A percentile compares a stretch with the other conserved stretches of the same genome.
These are phyloP conservation scores for Leptographium wingfieldii DNA, from an alignment of 2,329 filamentous ascomycete genomes.

Conservation along the genomic window DNA sequence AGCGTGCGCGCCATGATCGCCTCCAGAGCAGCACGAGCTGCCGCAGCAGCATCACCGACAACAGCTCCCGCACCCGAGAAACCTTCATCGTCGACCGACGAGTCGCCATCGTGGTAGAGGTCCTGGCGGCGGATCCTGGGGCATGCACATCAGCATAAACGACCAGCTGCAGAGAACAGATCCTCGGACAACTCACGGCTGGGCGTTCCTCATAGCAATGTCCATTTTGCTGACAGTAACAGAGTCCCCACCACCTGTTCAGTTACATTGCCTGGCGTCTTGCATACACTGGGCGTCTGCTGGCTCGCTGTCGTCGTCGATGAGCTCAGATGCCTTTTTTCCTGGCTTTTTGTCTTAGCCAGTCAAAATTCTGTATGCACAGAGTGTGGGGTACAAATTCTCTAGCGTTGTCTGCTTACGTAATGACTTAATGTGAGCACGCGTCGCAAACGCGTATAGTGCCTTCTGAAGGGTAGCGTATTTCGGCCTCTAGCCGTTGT, in stretches of 20 bases:
- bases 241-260: background rate
- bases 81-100: background rate
- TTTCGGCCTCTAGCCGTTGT: background rate
- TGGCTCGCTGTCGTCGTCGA: background rate
- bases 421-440: background rate
- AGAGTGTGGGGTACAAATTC: background rate
- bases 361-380: background rate
- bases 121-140: constrained; percentile 10
- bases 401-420: background rate
- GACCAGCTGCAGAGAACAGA: background rate
- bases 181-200: background rate
- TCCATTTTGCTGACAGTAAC: background rate
- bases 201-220: constrained; percentile 1
- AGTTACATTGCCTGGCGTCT: background rate
- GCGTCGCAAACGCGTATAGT: constrained; percentile 4
- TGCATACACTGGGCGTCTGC: background rate
- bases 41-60: background rate
- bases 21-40: constrained; percentile 7
- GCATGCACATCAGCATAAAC: background rate
- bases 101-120: constrained; percentile 6
- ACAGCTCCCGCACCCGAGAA: no score
- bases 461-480: background rate
- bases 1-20: constrained; percentile 8
- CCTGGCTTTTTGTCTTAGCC: background rate
- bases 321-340: background rate